These are phyloP conservation scores for Mycena leptocephala DNA, from an alignment of 768 basidiomycete genomes.

Conservation along the genomic window DNA sequence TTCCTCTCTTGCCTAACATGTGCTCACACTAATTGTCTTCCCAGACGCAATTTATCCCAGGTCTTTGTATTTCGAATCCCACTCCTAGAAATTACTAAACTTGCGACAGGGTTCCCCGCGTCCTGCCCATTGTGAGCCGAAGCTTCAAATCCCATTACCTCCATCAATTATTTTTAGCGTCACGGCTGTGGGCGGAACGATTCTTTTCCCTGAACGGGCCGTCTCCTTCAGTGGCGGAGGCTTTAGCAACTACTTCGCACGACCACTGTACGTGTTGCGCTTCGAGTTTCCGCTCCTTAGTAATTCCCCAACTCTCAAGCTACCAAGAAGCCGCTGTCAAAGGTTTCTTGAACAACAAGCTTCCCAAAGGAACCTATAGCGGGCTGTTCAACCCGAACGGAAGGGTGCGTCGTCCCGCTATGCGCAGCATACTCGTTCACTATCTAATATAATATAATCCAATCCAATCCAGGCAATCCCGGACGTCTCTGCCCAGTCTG, in stretches of 20 bases:
- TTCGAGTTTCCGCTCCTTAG: background rate
- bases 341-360: constrained; percentile 42
- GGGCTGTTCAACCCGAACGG: constrained; percentile 49
- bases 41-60: constrained; percentile 36
- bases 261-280: constrained; percentile 40
- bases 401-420: constrained; percentile 22
- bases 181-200: constrained; percentile 39
- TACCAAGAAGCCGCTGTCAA: constrained; percentile 57
- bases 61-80: background rate
- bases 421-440: background rate
- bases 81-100: background rate
- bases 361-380: constrained; percentile 40
- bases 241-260: constrained; percentile 58
- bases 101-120: constrained; percentile 28
- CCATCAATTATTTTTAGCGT: constrained; percentile 11
- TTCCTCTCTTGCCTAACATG: background rate
- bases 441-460: no score
- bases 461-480: constrained; percentile 49
- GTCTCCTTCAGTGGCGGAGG: constrained; percentile 54
- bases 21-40: background rate
- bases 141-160: background rate
- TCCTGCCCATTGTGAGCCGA: constrained; percentile 36
- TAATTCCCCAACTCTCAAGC: background rate
- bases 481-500: constrained; percentile 49
- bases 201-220: constrained; percentile 31